Conservation (phyloP, 371 early-diverging fungal genomes). For the Furculomyces boomerangus region DNA sequence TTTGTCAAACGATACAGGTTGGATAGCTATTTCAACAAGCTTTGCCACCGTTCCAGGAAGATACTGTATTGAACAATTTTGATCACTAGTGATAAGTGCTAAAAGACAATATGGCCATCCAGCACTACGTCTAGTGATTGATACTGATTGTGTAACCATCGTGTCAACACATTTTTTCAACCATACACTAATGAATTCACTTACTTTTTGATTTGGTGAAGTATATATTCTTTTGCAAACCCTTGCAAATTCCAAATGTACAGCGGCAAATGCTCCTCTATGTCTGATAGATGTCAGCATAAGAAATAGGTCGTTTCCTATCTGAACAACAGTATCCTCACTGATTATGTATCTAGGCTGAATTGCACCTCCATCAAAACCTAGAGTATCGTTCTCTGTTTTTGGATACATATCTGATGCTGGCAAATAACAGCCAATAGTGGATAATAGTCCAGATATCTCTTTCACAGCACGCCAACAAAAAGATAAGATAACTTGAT, state of each 20-base stretch:
- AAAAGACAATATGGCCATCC: slow-evolving; percentile 79
- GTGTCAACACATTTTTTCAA: slow-evolving; percentile 25
- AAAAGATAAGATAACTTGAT: slow-evolving; percentile 70
- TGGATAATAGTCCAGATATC: slow-evolving; percentile 34
- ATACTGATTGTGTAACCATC: slow-evolving; percentile 30
- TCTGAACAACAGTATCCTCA: slow-evolving; percentile 2
- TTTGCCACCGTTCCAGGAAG: slow-evolving; percentile 44
- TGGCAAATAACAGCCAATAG: slow-evolving; percentile 9
- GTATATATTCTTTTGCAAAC: slow-evolving; percentile 46
- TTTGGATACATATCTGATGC: not conserved
- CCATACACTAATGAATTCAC: slow-evolving; percentile 10
- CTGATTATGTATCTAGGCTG: not conserved
- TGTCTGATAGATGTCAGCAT: slow-evolving; percentile 52
- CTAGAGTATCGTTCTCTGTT: not conserved
- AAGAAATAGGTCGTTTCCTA: slow-evolving; percentile 12
- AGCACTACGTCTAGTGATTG: slow-evolving; percentile 86
- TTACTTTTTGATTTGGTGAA: slow-evolving; percentile 25
- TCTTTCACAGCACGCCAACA: slow-evolving; percentile 90
- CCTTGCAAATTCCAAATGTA: slow-evolving; percentile 54
- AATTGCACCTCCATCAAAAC: not conserved
- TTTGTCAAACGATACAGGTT: not conserved
- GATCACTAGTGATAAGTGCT: slow-evolving; percentile 58
- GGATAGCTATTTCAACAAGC: slow-evolving; percentile 39
- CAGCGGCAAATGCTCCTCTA: slow-evolving; percentile 80
- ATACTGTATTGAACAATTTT: slow-evolving; percentile 36